phyloP scores from a whole-genome alignment of 768 basidiomycete genomes.

The Rubroboletus pulcherrimus region DNA sequence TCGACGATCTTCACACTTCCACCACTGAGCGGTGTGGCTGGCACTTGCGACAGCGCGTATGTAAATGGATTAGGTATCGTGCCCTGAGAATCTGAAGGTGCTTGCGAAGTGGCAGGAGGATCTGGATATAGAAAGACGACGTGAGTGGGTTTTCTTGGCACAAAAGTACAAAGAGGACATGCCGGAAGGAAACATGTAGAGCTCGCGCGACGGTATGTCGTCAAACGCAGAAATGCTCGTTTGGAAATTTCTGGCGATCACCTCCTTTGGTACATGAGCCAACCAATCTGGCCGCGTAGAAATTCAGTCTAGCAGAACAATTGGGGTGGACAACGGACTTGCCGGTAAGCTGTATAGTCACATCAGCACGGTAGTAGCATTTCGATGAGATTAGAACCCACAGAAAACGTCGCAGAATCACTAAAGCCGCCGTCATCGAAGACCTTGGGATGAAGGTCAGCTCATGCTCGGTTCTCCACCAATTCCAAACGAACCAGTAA shows the following conservation, averaged over 20 bases:
- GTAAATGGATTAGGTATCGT: slow-evolving; percentile 45
- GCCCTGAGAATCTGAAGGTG: slow-evolving; percentile 35
- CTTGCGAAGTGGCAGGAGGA: slow-evolving; percentile 29
- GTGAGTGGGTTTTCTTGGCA: not conserved
- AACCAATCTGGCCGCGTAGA: slow-evolving; percentile 46
- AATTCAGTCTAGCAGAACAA: not conserved
- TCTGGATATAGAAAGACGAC: slow-evolving; percentile 20
- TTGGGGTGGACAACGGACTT: slow-evolving; percentile 20
- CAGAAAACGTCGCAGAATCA: slow-evolving; percentile 51
- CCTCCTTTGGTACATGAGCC: slow-evolving; percentile 50
- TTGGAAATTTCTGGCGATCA: slow-evolving; percentile 60
- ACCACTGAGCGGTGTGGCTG: slow-evolving; percentile 40
- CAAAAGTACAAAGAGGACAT: not conserved
- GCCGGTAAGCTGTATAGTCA: slow-evolving; percentile 9
- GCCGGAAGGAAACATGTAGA: slow-evolving; percentile 49
- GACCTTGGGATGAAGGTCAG: slow-evolving; percentile 12
- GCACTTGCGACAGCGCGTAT: slow-evolving; percentile 48
- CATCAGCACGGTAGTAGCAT: not conserved
- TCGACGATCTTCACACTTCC: slow-evolving; percentile 58
- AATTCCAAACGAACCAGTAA: slow-evolving; percentile 33
- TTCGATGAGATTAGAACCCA: not conserved
- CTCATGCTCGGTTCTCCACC: not conserved
- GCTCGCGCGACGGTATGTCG: slow-evolving; percentile 46
- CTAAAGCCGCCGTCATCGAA: slow-evolving; percentile 40
- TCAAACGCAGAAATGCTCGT: slow-evolving; percentile 43